A percentile compares a stretch with the other conserved stretches of the same genome.
Conservation (phyloP, 169 alveolate genomes). For the Babesia gibsoni region DNA sequence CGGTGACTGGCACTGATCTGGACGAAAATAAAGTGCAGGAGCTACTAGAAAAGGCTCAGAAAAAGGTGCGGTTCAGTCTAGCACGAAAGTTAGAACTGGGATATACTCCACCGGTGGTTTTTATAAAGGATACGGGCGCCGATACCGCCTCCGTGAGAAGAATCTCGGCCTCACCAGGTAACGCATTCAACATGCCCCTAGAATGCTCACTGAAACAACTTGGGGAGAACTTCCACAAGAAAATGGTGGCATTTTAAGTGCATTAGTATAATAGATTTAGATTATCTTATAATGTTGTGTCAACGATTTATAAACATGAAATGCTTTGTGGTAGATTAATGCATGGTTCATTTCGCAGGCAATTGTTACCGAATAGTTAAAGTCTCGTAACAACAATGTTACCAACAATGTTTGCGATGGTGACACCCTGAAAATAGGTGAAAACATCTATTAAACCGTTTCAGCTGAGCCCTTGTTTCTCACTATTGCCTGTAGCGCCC, state of each 20-base stretch:
- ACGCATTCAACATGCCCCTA: slow-evolving; percentile 31
- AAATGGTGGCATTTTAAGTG: slow-evolving; percentile 32
- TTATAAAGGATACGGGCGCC: slow-evolving; percentile 47
- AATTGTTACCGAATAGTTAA: too few relatives aligned
- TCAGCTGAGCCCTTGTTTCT: slow-evolving; percentile 25
- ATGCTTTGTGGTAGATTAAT: too few relatives aligned
- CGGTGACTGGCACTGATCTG: slow-evolving; percentile 55
- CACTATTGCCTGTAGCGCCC: slow-evolving; percentile 37
- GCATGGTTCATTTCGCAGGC: too few relatives aligned
- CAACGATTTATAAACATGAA: too few relatives aligned
- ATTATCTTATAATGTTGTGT: too few relatives aligned
- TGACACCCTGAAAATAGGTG: too few relatives aligned
- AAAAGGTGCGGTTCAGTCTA: slow-evolving; percentile 62
- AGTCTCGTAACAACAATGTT: too few relatives aligned
- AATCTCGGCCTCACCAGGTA: slow-evolving; percentile 14
- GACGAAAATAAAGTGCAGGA: slow-evolving; percentile 61
- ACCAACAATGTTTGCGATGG: too few relatives aligned
- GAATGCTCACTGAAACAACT: neutral
- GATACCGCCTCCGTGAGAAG: slow-evolving; percentile 27
- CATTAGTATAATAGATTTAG: too few relatives aligned
- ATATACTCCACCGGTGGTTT: slow-evolving; percentile 76
- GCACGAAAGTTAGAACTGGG: slow-evolving; percentile 77
- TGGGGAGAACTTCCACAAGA: slow-evolving; percentile 8
- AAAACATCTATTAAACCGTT: too few relatives aligned
- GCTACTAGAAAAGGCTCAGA: slow-evolving; percentile 59